These are phyloP conservation scores for Tephrocybe sp. DNA, from an alignment of 768 basidiomycete species.

Conservation along the genomic window DNA sequence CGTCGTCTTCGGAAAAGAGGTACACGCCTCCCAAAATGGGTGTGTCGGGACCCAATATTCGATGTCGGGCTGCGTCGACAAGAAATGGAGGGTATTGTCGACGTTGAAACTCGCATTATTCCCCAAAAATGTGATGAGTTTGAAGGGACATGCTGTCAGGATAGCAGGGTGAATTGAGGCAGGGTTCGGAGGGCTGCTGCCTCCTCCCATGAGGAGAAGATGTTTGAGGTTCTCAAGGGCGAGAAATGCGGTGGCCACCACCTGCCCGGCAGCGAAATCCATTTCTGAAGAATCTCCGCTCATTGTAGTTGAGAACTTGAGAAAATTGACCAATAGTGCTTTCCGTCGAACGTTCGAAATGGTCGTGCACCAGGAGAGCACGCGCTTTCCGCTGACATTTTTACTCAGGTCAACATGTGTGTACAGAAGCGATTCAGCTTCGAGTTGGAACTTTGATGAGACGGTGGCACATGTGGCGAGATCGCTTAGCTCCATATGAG, in stretches of 20 bases:
- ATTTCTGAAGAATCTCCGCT: no score
- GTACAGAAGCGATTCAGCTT: not conserved
- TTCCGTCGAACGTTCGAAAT: not conserved
- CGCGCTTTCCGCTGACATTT: not conserved
- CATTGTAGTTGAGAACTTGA: not conserved
- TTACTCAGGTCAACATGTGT: not conserved
- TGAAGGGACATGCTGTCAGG: not conserved
- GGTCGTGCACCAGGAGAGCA: not conserved
- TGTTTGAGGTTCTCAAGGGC: not conserved
- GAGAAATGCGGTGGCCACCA: not conserved
- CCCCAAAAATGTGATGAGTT: not conserved
- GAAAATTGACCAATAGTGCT: not conserved
- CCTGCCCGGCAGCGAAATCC: not conserved
- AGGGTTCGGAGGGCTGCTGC: not conserved
- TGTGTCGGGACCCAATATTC: not conserved
- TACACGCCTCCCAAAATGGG: not conserved
- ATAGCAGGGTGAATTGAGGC: not conserved
- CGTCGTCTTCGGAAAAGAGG: not conserved
- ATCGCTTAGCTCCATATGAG: not conserved
- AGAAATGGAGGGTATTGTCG: not conserved
- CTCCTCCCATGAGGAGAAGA: not conserved
- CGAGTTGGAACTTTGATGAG: not conserved
- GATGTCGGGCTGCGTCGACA: not conserved
- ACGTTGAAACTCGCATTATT: not conserved
- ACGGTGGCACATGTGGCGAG: not conserved